Base-by-base conservation (phyloP, 148 eudicot genomes). In the Polygonum aviculare region DNA sequence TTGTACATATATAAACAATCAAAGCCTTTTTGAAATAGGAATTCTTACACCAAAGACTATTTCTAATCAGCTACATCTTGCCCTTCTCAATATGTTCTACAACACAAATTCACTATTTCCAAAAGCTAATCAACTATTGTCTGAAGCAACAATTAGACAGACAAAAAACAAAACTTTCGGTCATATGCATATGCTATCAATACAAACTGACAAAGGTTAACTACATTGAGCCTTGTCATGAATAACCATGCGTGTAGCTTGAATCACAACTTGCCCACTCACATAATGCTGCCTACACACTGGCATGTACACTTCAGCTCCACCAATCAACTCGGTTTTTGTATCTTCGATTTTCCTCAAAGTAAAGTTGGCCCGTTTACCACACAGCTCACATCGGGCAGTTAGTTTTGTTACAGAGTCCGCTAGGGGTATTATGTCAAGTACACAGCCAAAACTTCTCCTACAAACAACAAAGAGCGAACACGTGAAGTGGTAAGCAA, bases 291-390 rank as follows among this genome's bases (percentile, higher is more conserved):
- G 88, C 69, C 99, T 84, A 77, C 99, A 95, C 74, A 95, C 97
- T 21, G 99, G 97, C 99, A 95, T 92, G 82, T 95, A 95, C 8
- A 85, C 90, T 57, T 95, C 93, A 75, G 94, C 97, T 78, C 99
- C 99, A 62, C 91, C 99, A 62, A 95, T 88, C 75, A 95, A 82
- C 75, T 95, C 96, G 40, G 94, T 95, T 78, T 89, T 81, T 14
- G 77, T 92, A 76, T 92, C 97, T 67, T 88, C 89, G 14, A 90
- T 90, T 85, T 89, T 95, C 82, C 98, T 89, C 86, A 95, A 83
- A 4, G 97, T 95, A 78, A 95, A 95, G 73, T 81, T 78, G 71
- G 99, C 99, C 10, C 81, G 89, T 76, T 95, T 86, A 22, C 91
- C 96, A 82, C 99, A 95, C 31, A 92, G 80, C 83, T 92, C 93